phyloP scores from a whole-genome alignment of 352 stramenopile genomes.

The Phytophthora tentaculata region DNA sequence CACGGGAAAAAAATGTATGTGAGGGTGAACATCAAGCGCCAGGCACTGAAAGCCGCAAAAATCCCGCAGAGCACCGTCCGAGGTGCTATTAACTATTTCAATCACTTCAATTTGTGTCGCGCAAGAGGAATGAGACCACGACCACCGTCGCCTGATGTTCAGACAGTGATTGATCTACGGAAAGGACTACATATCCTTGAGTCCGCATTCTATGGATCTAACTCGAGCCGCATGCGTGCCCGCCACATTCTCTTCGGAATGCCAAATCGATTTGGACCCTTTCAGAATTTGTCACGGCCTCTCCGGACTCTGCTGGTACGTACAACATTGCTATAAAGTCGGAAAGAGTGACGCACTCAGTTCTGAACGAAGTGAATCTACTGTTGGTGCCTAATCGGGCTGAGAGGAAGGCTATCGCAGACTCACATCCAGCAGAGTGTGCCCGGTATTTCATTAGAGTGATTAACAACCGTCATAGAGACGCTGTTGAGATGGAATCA shows the following conservation, averaged over 20 bases:
- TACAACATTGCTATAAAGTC: conserved; percentile 3
- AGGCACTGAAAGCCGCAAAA: conserved; percentile 14
- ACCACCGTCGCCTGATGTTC: conserved; percentile 3
- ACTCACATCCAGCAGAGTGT: conserved; percentile 25
- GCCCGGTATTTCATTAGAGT: conserved; percentile 31
- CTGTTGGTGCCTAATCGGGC: not conserved
- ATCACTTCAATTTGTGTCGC: not conserved
- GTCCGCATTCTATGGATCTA: conserved; percentile 30
- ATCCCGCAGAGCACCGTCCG: conserved; percentile 5
- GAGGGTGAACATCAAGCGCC: conserved; percentile 19
- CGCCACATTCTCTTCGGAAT: conserved; percentile 33
- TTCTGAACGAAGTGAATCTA: conserved; percentile 1
- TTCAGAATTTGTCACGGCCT: conserved; percentile 41
- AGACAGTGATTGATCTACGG: conserved; percentile 20
- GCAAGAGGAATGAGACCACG: not conserved
- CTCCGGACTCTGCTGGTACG: conserved; percentile 22
- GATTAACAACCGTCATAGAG: conserved; percentile 24
- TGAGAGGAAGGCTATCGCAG: conserved; percentile 17
- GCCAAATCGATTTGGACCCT: conserved; percentile 28
- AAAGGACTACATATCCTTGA: conserved; percentile 24
- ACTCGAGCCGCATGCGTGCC: conserved; percentile 19
- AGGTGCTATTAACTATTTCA: conserved; percentile 25
- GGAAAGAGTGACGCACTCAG: not conserved
- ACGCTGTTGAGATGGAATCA: conserved; percentile 23
- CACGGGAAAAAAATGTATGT: conserved; percentile 24